A percentile compares a stretch with the other conserved stretches of the same genome.
Evolutionary conservation across 192 early-diverging fungal species (phyloP).

Genomic region (Backusella circina): DNA sequence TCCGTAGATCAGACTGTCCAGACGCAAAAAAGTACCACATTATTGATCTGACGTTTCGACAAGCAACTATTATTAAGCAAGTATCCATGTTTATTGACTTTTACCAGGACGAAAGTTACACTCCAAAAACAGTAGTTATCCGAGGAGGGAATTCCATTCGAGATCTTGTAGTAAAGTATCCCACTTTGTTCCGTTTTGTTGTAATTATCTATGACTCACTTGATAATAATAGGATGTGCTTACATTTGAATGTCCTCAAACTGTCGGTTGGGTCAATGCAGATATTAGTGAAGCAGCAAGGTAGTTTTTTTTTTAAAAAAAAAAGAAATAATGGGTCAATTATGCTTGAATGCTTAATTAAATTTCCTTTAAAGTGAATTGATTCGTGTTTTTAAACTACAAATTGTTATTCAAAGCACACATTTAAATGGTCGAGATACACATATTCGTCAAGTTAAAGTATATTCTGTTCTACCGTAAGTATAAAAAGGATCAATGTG

Average conservation of each 20-base stretch:
- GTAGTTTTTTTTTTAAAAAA: no score
- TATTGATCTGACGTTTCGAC: slow-evolving; percentile 69
- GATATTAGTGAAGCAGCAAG: slow-evolving; percentile 37
- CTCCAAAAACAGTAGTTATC: slow-evolving; percentile 61
- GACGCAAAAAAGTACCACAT: slow-evolving; percentile 72
- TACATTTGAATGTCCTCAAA: slow-evolving; percentile 49
- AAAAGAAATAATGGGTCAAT: slow-evolving; percentile 1
- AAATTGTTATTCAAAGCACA: slow-evolving; percentile 67
- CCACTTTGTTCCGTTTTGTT: no score
- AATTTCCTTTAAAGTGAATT: slow-evolving; percentile 48
- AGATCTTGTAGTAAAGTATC: slow-evolving; percentile 53
- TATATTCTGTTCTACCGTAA: slow-evolving; percentile 57
- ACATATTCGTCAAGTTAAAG: slow-evolving; percentile 72
- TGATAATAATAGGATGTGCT: slow-evolving; percentile 40
- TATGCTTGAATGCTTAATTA: background rate
- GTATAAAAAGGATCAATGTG: slow-evolving; percentile 8
- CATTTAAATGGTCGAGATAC: slow-evolving; percentile 84
- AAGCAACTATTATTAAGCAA: slow-evolving; percentile 56
- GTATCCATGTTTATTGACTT: slow-evolving; percentile 67
- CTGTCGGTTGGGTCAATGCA: slow-evolving; percentile 68
- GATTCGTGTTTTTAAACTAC: slow-evolving; percentile 60
- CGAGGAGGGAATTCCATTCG: slow-evolving; percentile 62
- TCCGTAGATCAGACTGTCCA: slow-evolving; percentile 45
- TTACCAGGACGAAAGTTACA: slow-evolving; percentile 82
- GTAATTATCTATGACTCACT: background rate